Base-by-base conservation (phyloP, 2,329 filamentous ascomycete species). In the Beauveria sp. region DNA sequence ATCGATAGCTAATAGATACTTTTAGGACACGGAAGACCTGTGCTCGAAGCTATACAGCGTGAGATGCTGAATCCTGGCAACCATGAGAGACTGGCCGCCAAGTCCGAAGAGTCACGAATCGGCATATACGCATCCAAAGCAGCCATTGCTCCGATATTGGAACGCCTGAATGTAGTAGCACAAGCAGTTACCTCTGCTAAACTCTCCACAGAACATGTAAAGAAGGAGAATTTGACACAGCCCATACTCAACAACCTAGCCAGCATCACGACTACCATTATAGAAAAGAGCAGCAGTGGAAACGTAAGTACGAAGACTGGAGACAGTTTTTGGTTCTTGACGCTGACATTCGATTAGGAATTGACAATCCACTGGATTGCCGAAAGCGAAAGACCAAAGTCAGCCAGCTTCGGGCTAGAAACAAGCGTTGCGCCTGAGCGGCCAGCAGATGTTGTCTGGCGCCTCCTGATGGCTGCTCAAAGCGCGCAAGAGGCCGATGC, bases 291-390 rank as follows among this genome's bases (percentile, higher is more conserved):
- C 24, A 58, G 52, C 38, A 10, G 61, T 3, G 53, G 55, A n/a
- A 51, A 64, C 8, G 72, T 74, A 70, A 43, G 67, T 14, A 14
- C 12, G 3, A 12, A 14, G 8, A 22, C 14, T 8, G n/a, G 28
- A 49, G 14, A 10, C 22, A 3, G 9, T 16, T 26, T 4, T 7
- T 12, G 10, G 14, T 5, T 5, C 3, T 54, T 1, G 3, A 34
- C 60, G 31, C 65, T 68, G 56, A 70, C 18, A 1, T 18, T 22
- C 9, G 6, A 31, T 2, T 56, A 75, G 73, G 61, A 68, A 40
- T 64, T 73, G n/a, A 61, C 69, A 12, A 72, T 82, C 12, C 75
- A 74, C 6, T 83, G 80, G 80, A 69, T 82, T 10, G 68, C 74
- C 10, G 61, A 73, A 34, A 12, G 67, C 7, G 52, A 63, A 4